Base-by-base conservation (phyloP, 768 basidiomycete genomes). In the Rhizopogon vinicolor region DNA sequence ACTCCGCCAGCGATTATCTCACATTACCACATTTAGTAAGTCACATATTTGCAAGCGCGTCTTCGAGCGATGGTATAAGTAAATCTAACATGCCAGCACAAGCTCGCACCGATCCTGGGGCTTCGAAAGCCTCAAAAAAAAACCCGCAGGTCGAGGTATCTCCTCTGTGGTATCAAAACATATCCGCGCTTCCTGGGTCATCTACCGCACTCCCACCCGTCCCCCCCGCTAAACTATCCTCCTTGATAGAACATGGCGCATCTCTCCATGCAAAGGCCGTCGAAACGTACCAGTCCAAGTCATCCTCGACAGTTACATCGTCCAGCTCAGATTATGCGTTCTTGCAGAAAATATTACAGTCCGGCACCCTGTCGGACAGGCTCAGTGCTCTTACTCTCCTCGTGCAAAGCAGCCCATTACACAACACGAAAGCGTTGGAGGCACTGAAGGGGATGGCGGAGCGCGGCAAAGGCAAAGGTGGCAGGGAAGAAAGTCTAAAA, bases 401-500 rank as follows among this genome's bases (percentile, higher is more conserved):
- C 46, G 91, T 94, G 18, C 90, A 96, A 70, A 84, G 86, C 51
- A 89, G 89, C 49, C 95, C 95, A 1, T 58, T 95, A 58, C 92
- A 96, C 65, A 93, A 95, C 63, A 80, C 79, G 7, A 86, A 85
- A 60, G 89, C 93, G 0, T 72, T 97, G 50, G 91, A 92, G 54
- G 80, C 78, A 2, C 70, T 98, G 53, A 83, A 84, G 65, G 72
- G 71, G 3, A 86, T 96, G 87, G 84, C 89, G 1, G 89, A 90
- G 65, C 74, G 80, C 37, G 87, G 87, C 0, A 84, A 87, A 57
- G 87, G 86, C 0, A 92, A 91, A 63, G 93, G 92, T 41, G 91
- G 92, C 3, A 79, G 95, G n/a, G 94, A 94, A 50, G 95, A 98
- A 74, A 86, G 89, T 61, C 68, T 97, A 43, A 93, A 95, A 60